Conservation (phyloP, 2,329 filamentous ascomycete genomes). For the Monosporascus cannonballus region DNA sequence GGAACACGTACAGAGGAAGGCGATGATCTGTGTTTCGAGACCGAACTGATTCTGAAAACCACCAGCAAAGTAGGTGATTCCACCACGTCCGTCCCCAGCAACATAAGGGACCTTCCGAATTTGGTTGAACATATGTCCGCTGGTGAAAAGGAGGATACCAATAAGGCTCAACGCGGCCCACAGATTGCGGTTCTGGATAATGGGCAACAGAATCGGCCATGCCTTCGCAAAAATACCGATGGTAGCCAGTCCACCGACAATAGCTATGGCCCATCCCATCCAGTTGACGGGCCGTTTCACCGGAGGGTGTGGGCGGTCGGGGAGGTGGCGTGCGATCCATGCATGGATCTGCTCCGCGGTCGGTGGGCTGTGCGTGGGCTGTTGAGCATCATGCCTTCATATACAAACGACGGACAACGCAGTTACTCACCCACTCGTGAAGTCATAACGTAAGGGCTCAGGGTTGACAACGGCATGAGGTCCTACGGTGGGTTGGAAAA, state of each 20-base stretch:
- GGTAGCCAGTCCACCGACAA: constrained; percentile 63
- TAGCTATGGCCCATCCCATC: constrained; percentile 61
- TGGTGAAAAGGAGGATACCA: constrained; percentile 84
- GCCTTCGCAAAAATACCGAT: constrained; percentile 65
- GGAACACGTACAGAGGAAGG: constrained; percentile 74
- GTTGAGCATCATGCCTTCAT: constrained; percentile 8
- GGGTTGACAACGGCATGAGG: constrained; percentile 65
- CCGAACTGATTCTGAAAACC: constrained; percentile 94
- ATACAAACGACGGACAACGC: background rate
- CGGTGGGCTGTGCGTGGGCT: constrained; percentile 53
- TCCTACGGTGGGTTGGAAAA: constrained; percentile 81
- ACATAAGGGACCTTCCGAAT: constrained; percentile 96
- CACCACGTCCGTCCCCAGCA: constrained; percentile 73
- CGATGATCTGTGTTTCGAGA: constrained; percentile 91
- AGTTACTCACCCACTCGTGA: constrained; percentile 63
- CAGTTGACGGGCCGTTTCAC: constrained; percentile 85
- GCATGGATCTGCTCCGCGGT: constrained; percentile 70
- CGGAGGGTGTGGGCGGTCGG: constrained; percentile 70
- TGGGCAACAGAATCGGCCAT: constrained; percentile 71
- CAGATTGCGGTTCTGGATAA: constrained; percentile 84
- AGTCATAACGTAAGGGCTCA: constrained; percentile 77
- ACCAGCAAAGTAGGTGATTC: constrained; percentile 81
- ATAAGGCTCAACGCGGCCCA: constrained; percentile 91
- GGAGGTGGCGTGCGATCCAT: constrained; percentile 75
- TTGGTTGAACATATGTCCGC: constrained; percentile 99